Base-by-base conservation (phyloP, 2,329 filamentous ascomycete species). In the Lasiodiplodia sp. region DNA sequence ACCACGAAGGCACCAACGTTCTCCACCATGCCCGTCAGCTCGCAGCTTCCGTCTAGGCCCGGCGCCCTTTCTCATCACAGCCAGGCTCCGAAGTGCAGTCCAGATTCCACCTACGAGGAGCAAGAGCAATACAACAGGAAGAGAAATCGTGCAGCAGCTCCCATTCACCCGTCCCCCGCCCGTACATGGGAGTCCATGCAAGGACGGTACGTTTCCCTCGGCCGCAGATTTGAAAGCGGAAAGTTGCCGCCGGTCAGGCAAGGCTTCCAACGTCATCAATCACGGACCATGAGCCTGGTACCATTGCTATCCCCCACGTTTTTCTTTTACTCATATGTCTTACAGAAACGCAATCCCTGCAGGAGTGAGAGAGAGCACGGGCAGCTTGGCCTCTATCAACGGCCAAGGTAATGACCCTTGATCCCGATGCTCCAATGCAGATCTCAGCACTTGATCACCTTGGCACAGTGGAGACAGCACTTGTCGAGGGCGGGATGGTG, bases 331-430 rank as follows among this genome's bases (percentile, higher is more conserved):
- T n/a, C 51, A 38, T 52, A 16, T n/a, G 37, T 25, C 51, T 64
- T 64, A 52, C 60, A 63, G 60, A 52, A 64, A 64, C 31, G 37
- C 28, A n/a, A 64, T 52, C 60, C 51, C 60, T 52, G 60, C 60
- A n/a, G 11, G 18, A 44, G 18, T 37, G 44, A 38, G 21, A 14
- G 3, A 60, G 7, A 60, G n/a, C 21, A 23, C 28, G 25, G 18
- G n/a, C 40, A 31, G 14, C 18, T 47, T 44, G 51, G 51, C 51
- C 28, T 63, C 44, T 38, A 49, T 62, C 57, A 31, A 23, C 11
- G 40, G 55, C 40, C 40, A 8, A 49, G 23, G 38, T 10, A 12
- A n/a, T 16, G 16, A 31, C 10, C 58, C n/a, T 51, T 31, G 25
- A 23, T 62, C 57, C 14, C 23, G 38, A 47, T 62, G 38, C 57